Base-by-base conservation (phyloP, 2,329 filamentous ascomycete genomes). In the Diaporthe sp. region DNA sequence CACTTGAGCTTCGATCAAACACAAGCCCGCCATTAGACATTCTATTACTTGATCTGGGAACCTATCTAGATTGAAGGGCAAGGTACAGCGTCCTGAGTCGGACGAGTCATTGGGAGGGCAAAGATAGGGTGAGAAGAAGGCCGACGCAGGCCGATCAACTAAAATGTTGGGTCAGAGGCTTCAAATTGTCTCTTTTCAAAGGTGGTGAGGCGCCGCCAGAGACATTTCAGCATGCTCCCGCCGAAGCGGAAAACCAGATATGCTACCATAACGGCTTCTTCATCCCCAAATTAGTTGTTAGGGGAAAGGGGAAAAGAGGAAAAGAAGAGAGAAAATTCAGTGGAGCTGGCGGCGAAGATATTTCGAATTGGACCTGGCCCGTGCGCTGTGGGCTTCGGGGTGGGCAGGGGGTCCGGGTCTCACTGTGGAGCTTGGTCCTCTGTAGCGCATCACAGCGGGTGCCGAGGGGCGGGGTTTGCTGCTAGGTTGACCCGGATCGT, bases 201-300 rank as follows among this genome's bases (percentile, higher is more conserved):
- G 89, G 90, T 93, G 91, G 91, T 92, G 87, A 89, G 83, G 82
- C 87, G 89, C 87, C 75, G 89, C 89, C 88, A 85, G 86, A 75
- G 86, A 90, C 91, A 93, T 92, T 77, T 92, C 90, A 90, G 86
- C 91, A 92, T 88, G 86, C 86, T 87, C 87, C 88, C 87, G 86
- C 84, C 81, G 84, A 80, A 86, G 84, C 86, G 85, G 86, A 88
- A 86, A 83, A 81, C 84, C 84, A 85, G 86, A 89, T 92, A 84
- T 86, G 84, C 86, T 89, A 82, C 84, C 86, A 82, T 88, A 89
- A 89, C 90, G 89, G 87, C 87, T 92, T 94, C 93, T 90, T 95
- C 93, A 93, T 88, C 83, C 91, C 92, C 93, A 92, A 90, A 91
- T 91, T 95, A 95, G 93, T 95, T 94, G 92, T 85, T 91, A 86